These are phyloP conservation scores for Colletotrichum chlorophyti DNA, from an alignment of 2,329 filamentous ascomycete genomes.

Conservation along the genomic window DNA sequence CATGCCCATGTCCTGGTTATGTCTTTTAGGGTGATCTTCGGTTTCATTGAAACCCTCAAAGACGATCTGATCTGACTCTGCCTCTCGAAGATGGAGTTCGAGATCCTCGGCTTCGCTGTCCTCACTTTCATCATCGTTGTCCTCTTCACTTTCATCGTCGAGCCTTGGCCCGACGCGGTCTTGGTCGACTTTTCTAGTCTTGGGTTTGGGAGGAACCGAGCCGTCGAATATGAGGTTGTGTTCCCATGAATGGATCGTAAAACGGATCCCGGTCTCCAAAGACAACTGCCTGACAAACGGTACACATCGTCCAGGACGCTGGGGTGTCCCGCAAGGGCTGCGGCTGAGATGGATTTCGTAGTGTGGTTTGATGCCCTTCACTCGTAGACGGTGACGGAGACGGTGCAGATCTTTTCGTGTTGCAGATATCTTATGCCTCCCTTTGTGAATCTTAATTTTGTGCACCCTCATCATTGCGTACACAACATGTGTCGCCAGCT, in stretches of 20 bases:
- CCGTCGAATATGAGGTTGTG: background rate
- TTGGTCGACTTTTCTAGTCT: background rate
- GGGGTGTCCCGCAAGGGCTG: background rate
- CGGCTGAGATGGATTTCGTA: slow-evolving; percentile 13
- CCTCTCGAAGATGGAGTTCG: background rate
- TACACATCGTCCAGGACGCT: background rate
- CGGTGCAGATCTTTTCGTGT: background rate
- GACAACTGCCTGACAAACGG: background rate
- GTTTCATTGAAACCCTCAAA: background rate
- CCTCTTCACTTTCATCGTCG: background rate
- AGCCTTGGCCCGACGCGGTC: background rate
- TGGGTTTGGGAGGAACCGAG: background rate
- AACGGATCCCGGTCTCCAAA: background rate
- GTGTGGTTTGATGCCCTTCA: rapidly evolving
- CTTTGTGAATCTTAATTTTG: background rate
- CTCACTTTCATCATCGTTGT: background rate
- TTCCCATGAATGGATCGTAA: slow-evolving; percentile 10
- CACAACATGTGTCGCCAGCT: slow-evolving; percentile 43
- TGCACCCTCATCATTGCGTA: slow-evolving; percentile 33
- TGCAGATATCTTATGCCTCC: background rate
- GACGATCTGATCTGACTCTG: background rate
- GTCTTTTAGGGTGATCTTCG: background rate
- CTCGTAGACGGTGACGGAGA: background rate
- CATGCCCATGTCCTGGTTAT: background rate
- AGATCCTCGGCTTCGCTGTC: background rate